phyloP scores from a whole-genome alignment of 768 basidiomycete species.

The Phylloporus sp. region DNA sequence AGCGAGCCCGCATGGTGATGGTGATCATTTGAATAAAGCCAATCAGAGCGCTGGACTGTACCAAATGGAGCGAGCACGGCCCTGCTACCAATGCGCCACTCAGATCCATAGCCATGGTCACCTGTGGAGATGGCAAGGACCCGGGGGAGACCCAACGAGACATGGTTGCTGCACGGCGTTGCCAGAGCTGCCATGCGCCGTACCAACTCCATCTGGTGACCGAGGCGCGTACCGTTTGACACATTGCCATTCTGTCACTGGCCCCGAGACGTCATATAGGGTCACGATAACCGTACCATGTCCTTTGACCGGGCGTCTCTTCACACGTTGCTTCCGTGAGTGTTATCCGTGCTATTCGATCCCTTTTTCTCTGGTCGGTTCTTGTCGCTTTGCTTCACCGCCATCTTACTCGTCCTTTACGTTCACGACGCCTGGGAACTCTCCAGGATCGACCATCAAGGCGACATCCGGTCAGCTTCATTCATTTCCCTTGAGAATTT shows the following conservation, averaged over 20 bases:
- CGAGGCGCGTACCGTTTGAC: constrained; percentile 9
- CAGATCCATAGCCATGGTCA: not conserved
- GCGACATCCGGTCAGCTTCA: constrained; percentile 19
- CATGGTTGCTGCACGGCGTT: not conserved
- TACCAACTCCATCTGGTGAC: not conserved
- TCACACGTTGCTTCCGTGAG: constrained; percentile 21
- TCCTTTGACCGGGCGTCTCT: constrained; percentile 4
- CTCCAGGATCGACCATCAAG: constrained; percentile 22
- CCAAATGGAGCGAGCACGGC: constrained; percentile 14
- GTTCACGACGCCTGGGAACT: not conserved
- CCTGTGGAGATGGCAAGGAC: not conserved
- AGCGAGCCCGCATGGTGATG: constrained; percentile 1
- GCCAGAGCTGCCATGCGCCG: not conserved
- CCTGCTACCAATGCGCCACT: constrained; percentile 3
- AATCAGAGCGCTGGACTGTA: not conserved
- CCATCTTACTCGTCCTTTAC: not conserved
- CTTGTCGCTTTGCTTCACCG: not conserved
- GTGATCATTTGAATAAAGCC: constrained; percentile 16
- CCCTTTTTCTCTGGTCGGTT: not conserved
- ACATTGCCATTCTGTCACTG: constrained; percentile 13
- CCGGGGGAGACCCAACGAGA: not conserved
- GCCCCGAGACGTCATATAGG: constrained; percentile 17
- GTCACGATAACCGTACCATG: constrained; percentile 10
- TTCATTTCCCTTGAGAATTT: constrained; percentile 22
- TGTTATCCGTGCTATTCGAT: not conserved